These are phyloP conservation scores for Agaricales sp. DNA, from an alignment of 1,284 basidiomycete genomes.

Conservation along the genomic window DNA sequence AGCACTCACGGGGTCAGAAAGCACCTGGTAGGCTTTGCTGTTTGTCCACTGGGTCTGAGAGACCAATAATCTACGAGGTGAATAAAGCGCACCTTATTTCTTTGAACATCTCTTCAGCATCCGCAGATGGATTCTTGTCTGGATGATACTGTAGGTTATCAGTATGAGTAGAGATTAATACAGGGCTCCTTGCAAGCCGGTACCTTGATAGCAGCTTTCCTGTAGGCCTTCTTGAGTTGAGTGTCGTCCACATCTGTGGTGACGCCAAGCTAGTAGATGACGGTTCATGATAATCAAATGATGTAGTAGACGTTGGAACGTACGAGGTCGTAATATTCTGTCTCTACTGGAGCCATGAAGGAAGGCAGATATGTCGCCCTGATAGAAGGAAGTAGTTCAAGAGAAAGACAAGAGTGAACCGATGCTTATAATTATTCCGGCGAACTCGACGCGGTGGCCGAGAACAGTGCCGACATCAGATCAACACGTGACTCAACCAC, in stretches of 20 bases:
- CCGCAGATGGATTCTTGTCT: slow-evolving; percentile 83
- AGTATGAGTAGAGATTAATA: slow-evolving; percentile 3
- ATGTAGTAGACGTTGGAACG: slow-evolving; percentile 10
- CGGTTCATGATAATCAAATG: slow-evolving; percentile 1
- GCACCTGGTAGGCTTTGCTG: slow-evolving; percentile 86
- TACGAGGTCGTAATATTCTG: slow-evolving; percentile 39
- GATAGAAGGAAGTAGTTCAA: neutral
- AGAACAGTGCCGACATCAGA: neutral
- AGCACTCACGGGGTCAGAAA: slow-evolving; percentile 67
- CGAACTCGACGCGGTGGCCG: no score
- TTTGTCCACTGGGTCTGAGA: slow-evolving; percentile 12
- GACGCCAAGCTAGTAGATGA: slow-evolving; percentile 29
- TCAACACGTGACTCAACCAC: neutral
- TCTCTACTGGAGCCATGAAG: slow-evolving; percentile 35
- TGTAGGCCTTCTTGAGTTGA: slow-evolving; percentile 90
- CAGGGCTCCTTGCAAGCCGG: slow-evolving; percentile 5
- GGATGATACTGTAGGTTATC: slow-evolving; percentile 64
- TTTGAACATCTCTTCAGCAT: slow-evolving; percentile 90
- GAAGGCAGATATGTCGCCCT: neutral
- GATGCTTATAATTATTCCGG: no score
- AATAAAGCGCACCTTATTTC: slow-evolving; percentile 65
- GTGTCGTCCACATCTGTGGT: slow-evolving; percentile 48
- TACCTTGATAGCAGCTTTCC: slow-evolving; percentile 92
- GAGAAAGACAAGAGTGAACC: no score
- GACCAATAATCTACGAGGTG: slow-evolving; percentile 10